phyloP scores from a whole-genome alignment of 2,329 filamentous ascomycete species.

The Aspergillus melleus region DNA sequence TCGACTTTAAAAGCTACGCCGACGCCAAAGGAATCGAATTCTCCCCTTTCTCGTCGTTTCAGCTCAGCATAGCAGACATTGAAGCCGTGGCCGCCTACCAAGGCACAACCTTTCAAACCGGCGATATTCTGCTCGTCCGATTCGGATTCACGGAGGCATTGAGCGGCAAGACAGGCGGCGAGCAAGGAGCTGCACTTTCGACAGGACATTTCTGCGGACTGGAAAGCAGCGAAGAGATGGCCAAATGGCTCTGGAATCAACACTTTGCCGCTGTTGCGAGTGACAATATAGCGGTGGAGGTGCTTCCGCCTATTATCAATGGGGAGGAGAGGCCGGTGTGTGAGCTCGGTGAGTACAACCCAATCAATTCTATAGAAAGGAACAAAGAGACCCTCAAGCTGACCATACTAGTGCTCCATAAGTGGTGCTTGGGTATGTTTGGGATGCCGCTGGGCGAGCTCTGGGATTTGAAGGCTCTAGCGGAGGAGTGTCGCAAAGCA shows the following conservation, averaged over 20 bases:
- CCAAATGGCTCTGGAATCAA: constrained; percentile 58
- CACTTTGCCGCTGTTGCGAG: constrained; percentile 43
- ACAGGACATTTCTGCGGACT: constrained; percentile 36
- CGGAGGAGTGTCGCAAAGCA: constrained; percentile 37
- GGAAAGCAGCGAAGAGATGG: constrained; percentile 47
- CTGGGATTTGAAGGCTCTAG: constrained; percentile 46
- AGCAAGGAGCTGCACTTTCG: constrained; percentile 16
- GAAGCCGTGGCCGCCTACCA: constrained; percentile 21
- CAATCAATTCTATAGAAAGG: background rate
- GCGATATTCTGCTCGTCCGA: constrained; percentile 26
- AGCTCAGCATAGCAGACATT: constrained; percentile 18
- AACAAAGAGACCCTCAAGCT: background rate
- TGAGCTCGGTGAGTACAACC: constrained; percentile 9
- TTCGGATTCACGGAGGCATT: constrained; percentile 24
- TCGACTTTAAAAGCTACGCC: constrained; percentile 60
- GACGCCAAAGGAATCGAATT: constrained; percentile 56
- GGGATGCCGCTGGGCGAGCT: constrained; percentile 49
- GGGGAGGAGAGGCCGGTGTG: constrained; percentile 12
- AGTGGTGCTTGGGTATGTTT: constrained; percentile 43
- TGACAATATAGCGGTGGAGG: constrained; percentile 29
- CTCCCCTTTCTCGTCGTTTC: constrained; percentile 51
- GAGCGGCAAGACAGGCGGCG: constrained; percentile 12
- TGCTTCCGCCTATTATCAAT: constrained; percentile 21
- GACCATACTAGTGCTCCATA: constrained; percentile 32
- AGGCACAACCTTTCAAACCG: constrained; percentile 15